These are phyloP conservation scores for Neonectria sp. DNA, from an alignment of 2,329 filamentous ascomycete genomes.

Conservation along the genomic window DNA sequence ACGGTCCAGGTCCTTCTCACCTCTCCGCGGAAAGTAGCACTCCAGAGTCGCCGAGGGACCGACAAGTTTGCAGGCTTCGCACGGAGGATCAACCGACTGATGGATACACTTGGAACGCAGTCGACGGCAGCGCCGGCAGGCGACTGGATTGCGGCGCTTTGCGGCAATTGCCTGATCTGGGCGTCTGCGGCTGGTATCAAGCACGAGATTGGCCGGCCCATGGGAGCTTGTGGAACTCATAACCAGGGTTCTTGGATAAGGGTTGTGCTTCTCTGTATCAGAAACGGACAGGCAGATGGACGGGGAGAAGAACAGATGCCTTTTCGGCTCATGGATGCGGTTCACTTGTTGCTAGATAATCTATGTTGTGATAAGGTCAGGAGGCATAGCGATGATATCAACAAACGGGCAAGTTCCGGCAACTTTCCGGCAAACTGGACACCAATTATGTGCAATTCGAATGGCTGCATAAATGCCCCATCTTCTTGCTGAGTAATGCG, in stretches of 20 bases:
- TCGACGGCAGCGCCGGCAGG: slow-evolving; percentile 46
- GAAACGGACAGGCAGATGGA: not conserved
- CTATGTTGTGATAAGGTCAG: not conserved
- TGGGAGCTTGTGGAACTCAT: slow-evolving; percentile 3
- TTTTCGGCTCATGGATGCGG: not conserved
- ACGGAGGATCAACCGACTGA: slow-evolving; percentile 31
- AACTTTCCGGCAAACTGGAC: not conserved
- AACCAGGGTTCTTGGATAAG: not conserved
- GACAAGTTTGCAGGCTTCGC: slow-evolving; percentile 37
- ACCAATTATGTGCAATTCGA: not conserved
- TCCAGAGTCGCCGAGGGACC: slow-evolving; percentile 27
- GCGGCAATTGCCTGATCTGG: slow-evolving; percentile 3
- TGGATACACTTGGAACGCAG: slow-evolving; percentile 43
- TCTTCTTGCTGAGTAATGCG: not conserved
- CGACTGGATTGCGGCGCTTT: slow-evolving; percentile 41
- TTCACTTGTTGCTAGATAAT: not conserved
- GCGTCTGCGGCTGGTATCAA: not conserved
- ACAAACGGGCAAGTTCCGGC: slow-evolving; percentile 4
- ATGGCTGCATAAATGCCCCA: not conserved
- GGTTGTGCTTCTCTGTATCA: not conserved
- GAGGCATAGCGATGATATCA: not conserved
- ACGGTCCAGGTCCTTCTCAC: slow-evolving; percentile 41
- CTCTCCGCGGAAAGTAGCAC: slow-evolving; percentile 41
- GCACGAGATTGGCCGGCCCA: not conserved
- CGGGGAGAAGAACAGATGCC: no score